Base-by-base conservation (phyloP, 495 filamentous ascomycete species). In the Penicillium pulvis region DNA sequence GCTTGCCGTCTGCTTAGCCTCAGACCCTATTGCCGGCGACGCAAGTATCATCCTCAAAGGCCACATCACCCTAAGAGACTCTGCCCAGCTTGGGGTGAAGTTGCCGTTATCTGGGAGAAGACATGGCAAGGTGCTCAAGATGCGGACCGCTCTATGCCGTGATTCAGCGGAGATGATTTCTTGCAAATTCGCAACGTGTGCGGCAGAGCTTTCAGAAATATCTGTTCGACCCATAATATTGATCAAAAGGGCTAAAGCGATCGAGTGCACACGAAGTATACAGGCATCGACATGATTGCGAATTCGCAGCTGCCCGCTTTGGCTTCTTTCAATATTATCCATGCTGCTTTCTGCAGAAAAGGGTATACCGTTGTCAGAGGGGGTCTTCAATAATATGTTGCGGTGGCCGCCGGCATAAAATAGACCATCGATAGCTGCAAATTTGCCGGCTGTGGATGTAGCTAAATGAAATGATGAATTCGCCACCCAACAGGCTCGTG, bases 261-360 rank as follows among this genome's bases (percentile, higher is more conserved):
- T 50, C 17, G 55, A 5, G 12, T 50, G 28, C 12, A 49, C 23
- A 2, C 44, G 55, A 31, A 57, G 45, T 12, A 57, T 14, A 16
- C 55, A 50, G 2, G 55, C 33, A 17, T 57, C 55, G 10, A 49
- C 12, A 17, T 57, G 55, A 49, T 57, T 57, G 14, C 20, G n/a
- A 7, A 50, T 30, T 5, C 55, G 51, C 23, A 54, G 28, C 8
- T 20, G 17, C 8, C 48, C 48, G 16, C 48, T 23, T 12, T 51
- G 12, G 26, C 11, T 35, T 51, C 0, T 51, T 17, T 33, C 10
- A 3, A 35, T 14, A n/a, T 17, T 20, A 11, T 17, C 10, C 28
- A 55, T 11, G 28, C 23, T 28, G n/a, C 24, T 31, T 11, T 47
- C 14, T n/a, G 50, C 16, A 23, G n/a, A 1, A 33, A 2, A 24